phyloP scores from a whole-genome alignment of 1,139 yeast genomes.

The Magnusiomyces fungicola region DNA sequence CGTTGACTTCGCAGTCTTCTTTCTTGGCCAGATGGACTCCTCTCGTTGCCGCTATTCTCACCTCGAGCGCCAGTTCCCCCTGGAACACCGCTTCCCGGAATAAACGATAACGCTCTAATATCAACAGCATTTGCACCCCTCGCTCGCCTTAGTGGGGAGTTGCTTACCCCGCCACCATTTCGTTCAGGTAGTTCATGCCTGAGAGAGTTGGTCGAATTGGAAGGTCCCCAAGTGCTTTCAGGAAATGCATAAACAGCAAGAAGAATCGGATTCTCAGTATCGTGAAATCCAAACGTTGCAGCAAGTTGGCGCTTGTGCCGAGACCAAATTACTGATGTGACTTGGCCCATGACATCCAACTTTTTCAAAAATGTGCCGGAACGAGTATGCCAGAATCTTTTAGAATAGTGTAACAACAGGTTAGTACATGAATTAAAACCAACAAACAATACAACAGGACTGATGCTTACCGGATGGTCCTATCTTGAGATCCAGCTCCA shows the following conservation, averaged over 20 bases:
- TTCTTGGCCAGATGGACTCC: background rate
- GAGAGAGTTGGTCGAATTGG: background rate
- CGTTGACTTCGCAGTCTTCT: background rate
- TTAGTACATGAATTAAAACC: background rate
- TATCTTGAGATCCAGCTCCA: conserved; percentile 77
- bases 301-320: conserved; percentile 47
- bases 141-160: background rate
- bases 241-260: conserved; percentile 57
- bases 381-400: conserved; percentile 64
- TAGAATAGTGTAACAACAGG: background rate
- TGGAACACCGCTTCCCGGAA: background rate
- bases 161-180: background rate
- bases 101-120: background rate
- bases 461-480: conserved; percentile 37
- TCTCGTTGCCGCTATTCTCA: background rate
- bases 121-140: background rate
- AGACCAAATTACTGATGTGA: conserved; percentile 68
- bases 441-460: background rate
- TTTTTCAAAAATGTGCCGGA: conserved; percentile 57
- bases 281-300: conserved; percentile 68
- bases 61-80: background rate
- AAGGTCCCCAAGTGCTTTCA: conserved; percentile 27
- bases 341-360: conserved; percentile 51
- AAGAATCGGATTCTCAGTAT: conserved; percentile 38
- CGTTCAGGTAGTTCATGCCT: no score